Percentiles rank a stretch among this genome's conserved stretches.
phyloP scores from a whole-genome alignment of 2,329 filamentous ascomycete genomes.

The Cordyceps cicadae region DNA sequence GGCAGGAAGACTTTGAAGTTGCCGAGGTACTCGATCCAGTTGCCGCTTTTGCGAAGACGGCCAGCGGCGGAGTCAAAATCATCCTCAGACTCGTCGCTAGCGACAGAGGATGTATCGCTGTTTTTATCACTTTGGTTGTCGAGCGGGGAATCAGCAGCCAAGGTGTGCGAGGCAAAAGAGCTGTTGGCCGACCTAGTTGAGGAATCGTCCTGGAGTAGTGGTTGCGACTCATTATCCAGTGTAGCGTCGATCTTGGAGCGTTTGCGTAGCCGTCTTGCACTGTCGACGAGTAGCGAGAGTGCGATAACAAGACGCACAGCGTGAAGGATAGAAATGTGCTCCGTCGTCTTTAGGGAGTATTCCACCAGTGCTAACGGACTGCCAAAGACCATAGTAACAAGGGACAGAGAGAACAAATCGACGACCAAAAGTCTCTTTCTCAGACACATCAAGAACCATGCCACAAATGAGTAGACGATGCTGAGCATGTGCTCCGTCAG shows the following conservation, averaged over 20 bases:
- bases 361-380: neutral
- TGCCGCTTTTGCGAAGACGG: neutral
- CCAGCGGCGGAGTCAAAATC: neutral
- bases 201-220: neutral
- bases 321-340: neutral
- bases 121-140: neutral
- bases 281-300: neutral
- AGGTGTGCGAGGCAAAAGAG: neutral
- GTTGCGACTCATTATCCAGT: neutral
- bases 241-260: neutral
- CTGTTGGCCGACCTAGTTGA: neutral
- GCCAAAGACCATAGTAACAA: neutral
- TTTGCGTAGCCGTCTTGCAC: neutral
- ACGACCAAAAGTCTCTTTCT: neutral
- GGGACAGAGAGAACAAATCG: neutral
- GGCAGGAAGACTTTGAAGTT: conserved; percentile 3
- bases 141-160: neutral
- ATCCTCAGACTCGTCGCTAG: neutral
- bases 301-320: neutral
- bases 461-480: neutral
- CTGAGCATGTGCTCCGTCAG: neutral
- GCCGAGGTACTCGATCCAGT: neutral
- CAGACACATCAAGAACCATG: neutral
- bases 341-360: neutral
- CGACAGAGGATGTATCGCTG: neutral